Base-by-base conservation (phyloP, 768 basidiomycete species). In the Infundibulicybe gibba region DNA sequence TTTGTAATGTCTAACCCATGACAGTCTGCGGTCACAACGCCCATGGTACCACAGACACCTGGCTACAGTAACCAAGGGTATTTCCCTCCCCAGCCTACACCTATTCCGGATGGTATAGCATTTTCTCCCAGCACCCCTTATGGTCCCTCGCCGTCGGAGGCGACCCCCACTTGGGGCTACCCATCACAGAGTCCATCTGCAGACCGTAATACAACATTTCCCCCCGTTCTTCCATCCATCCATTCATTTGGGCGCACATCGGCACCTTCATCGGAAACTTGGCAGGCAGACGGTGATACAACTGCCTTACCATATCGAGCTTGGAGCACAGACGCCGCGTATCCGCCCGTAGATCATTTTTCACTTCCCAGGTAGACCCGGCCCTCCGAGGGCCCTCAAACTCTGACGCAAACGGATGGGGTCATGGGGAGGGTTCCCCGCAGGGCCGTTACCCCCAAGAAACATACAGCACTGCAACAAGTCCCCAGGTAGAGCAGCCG, bases 91-190 rank as follows among this genome's bases (percentile, higher is more conserved):
- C 66, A 70, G 40, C 59, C 61, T 15, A 53, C 71, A 25, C 64
- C 74, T 5, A 59, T 66, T 43, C 45, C 72, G 40, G 77, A 76
- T 40, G 54, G 66, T 45, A 62, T 69, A 50, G 52, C 55, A 34
- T 81, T 73, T 56, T 54, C 75, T 49, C 64, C 66, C 37, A 52
- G 74, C 15, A 56, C 68, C 41, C 58, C 70, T 5, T 71, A 76
- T 54, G 74, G 72, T 43, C 57, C 66, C 40, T 48, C 73, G 13
- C 55, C 77, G 21, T 57, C 76, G 31, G 72, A 76, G 46, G 64
- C 74, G 31, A 53, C 75, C 10, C 67, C 79, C 21, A 60, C 73
- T 32, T 87, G 85, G 85, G 76, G 68, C 6, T 87, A 86, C 57
- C 52, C 59, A 33, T 44, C 74, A 48, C 56, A 66, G 56, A 52